Evolutionary conservation across 2,329 filamentous ascomycete genomes (phyloP).

Genomic region (Alternaria viburni): DNA sequence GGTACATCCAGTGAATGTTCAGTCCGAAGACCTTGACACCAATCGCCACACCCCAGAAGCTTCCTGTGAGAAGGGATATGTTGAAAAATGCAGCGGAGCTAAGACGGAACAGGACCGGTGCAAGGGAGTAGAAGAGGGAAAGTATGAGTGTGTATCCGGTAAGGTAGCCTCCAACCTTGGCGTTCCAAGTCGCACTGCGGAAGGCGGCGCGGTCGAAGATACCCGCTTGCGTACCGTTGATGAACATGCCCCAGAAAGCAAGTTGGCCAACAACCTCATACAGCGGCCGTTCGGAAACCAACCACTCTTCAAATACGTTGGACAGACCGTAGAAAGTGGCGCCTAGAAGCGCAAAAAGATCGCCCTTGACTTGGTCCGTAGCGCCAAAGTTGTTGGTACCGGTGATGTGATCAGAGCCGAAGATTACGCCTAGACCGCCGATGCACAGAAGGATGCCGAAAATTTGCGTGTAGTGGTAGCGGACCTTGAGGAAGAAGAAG

Average conservation of each 20-base stretch:
- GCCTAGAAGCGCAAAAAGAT: constrained; percentile 87
- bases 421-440: constrained; percentile 85
- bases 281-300: constrained; percentile 82
- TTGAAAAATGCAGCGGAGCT: constrained; percentile 95
- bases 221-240: constrained; percentile 88
- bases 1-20: constrained; percentile 86
- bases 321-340: constrained; percentile 89
- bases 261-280: constrained; percentile 95
- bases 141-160: constrained; percentile 88
- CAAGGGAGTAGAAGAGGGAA: constrained; percentile 83
- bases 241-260: constrained; percentile 83
- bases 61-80: constrained; percentile 89
- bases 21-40: constrained; percentile 85
- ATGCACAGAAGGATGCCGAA: constrained; percentile 87
- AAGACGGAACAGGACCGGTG: constrained; percentile 87
- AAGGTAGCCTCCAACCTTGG: constrained; percentile 75
- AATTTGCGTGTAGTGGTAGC: constrained; percentile 88
- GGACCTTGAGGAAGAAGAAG: constrained; percentile 80
- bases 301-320: constrained; percentile 94
- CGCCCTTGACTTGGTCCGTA: constrained; percentile 82
- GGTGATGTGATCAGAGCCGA: constrained; percentile 86
- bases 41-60: constrained; percentile 97
- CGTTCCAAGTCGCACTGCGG: constrained; percentile 53
- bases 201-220: constrained; percentile 89
- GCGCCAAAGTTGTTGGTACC: constrained; percentile 72